These are phyloP conservation scores for Cyclostephanos invisitatus DNA, from an alignment of 108 stramenopile genomes.

Conservation along the genomic window DNA sequence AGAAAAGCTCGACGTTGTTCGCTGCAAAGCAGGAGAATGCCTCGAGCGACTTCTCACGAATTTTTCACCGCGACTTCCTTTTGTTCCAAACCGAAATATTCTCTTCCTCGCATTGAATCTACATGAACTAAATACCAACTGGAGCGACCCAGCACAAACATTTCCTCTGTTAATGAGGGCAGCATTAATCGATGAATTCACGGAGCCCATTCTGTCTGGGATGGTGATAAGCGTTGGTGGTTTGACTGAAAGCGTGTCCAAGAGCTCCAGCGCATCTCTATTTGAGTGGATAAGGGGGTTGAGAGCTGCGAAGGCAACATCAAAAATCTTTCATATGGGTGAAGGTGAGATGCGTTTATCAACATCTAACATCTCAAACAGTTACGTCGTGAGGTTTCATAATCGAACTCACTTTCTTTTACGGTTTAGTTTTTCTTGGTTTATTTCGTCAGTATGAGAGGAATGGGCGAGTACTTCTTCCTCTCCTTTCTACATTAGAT, in stretches of 20 bases:
- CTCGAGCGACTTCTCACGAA: slow-evolving; percentile 60
- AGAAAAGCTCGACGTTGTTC: slow-evolving; percentile 92
- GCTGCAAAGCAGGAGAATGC: slow-evolving; percentile 79
- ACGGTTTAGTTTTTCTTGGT: slow-evolving; percentile 37
- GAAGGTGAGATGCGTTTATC: slow-evolving; percentile 34
- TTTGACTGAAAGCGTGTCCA: slow-evolving; percentile 89
- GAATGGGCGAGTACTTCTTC: slow-evolving; percentile 68
- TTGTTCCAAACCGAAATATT: slow-evolving; percentile 45
- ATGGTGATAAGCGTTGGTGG: slow-evolving; percentile 93
- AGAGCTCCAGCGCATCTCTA: slow-evolving; percentile 68
- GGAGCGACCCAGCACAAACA: slow-evolving; percentile 59
- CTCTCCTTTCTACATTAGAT: slow-evolving; percentile 77
- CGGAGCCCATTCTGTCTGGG: slow-evolving; percentile 76
- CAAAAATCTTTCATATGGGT: slow-evolving; percentile 45
- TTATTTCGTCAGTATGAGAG: slow-evolving; percentile 54
- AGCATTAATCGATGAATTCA: slow-evolving; percentile 74
- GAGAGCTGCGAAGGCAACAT: slow-evolving; percentile 39
- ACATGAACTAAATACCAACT: slow-evolving; percentile 40
- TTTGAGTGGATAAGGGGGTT: slow-evolving; percentile 72
- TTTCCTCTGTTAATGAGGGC: slow-evolving; percentile 76
- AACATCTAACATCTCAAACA: too few relatives aligned
- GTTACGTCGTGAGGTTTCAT: background rate
- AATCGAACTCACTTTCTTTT: background rate
- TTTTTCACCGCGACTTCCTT: slow-evolving; percentile 55
- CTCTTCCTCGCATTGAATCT: slow-evolving; percentile 44